These are phyloP conservation scores for Trichosporon coremiiforme DNA, from an alignment of 1,284 basidiomycete genomes.

Conservation along the genomic window DNA sequence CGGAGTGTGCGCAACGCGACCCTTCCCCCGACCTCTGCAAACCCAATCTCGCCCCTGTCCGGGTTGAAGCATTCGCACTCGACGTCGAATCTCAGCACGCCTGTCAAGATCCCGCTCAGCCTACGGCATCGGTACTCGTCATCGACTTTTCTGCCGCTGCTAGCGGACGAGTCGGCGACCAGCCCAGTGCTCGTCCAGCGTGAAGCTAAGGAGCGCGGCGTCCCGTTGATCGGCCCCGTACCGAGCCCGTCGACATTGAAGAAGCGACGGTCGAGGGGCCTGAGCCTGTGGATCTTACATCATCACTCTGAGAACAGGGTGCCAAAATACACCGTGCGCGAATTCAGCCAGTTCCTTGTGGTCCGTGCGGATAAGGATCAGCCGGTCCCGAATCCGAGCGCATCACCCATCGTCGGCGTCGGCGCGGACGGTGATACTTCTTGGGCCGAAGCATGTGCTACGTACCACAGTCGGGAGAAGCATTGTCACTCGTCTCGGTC, in stretches of 20 bases:
- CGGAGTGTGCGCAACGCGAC: conserved; percentile 8
- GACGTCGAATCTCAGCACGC: background rate
- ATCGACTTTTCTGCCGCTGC: background rate
- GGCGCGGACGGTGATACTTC: background rate
- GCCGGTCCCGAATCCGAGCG: background rate
- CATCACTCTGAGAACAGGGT: conserved; percentile 11
- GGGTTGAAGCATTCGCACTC: conserved; percentile 11
- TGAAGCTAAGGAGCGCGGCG: background rate
- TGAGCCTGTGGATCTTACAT: conserved; percentile 1
- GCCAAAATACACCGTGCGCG: conserved; percentile 15
- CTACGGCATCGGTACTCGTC: conserved; percentile 6
- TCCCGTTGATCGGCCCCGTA: conserved; percentile 3
- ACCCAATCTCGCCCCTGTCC: conserved; percentile 1
- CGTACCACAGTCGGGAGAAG: background rate
- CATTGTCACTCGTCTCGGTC: conserved; percentile 8
- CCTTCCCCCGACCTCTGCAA: background rate
- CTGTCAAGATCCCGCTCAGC: background rate
- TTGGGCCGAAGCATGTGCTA: background rate
- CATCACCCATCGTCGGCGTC: background rate
- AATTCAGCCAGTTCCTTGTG: conserved; percentile 8
- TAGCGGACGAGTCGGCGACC: background rate
- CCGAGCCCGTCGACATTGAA: conserved; percentile 7
- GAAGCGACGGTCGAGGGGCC: conserved; percentile 7
- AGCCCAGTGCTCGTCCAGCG: background rate
- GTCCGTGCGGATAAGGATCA: background rate